Conservation (phyloP, 2,329 filamentous ascomycete genomes). For the Byssochlamys sp. region DNA sequence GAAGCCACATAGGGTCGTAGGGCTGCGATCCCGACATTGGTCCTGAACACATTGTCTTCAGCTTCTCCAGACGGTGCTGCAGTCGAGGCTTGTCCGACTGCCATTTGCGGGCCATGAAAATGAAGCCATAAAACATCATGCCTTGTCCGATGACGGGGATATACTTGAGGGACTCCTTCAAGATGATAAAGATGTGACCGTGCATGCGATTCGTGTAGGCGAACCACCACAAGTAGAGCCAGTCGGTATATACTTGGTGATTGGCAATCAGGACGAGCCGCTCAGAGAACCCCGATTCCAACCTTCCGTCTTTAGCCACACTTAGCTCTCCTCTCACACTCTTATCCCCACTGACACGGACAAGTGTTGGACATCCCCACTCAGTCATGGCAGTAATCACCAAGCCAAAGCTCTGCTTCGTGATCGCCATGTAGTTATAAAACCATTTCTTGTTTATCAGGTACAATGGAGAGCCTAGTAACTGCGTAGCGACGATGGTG, state of each 20-base stretch:
- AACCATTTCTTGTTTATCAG: constrained; percentile 53
- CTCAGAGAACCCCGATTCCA: constrained; percentile 52
- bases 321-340: constrained; percentile 51
- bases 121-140: constrained; percentile 58
- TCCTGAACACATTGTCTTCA: constrained; percentile 43
- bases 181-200: constrained; percentile 56
- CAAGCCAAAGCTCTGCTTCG: constrained; percentile 57
- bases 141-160: constrained; percentile 54
- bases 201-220: constrained; percentile 57
- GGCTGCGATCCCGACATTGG: constrained; percentile 38
- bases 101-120: constrained; percentile 57
- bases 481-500: constrained; percentile 45
- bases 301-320: constrained; percentile 46
- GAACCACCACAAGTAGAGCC: constrained; percentile 61
- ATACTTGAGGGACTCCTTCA: constrained; percentile 56
- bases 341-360: constrained; percentile 53
- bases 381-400: constrained; percentile 53
- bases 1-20: constrained; percentile 56
- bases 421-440: constrained; percentile 56
- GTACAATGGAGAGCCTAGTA: constrained; percentile 53
- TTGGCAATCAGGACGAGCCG: constrained; percentile 55
- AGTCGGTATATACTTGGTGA: constrained; percentile 60
- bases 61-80: constrained; percentile 46
- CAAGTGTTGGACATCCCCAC: constrained; percentile 54
- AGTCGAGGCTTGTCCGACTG: constrained; percentile 51